phyloP scores from a whole-genome alignment of 2,329 filamentous ascomycete species.

The Penicillium concentricum region DNA sequence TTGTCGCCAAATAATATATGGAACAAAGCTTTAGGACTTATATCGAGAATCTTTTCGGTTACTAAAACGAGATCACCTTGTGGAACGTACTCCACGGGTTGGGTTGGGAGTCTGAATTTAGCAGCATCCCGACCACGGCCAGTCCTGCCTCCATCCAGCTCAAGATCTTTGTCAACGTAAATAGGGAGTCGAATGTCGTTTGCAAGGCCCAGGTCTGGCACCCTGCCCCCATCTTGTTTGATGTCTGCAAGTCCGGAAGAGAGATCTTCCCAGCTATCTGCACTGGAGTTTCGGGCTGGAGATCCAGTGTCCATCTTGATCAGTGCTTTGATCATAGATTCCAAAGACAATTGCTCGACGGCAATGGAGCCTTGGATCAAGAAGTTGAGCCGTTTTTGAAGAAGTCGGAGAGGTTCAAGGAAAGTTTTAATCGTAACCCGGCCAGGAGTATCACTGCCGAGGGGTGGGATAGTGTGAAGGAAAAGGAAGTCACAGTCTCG shows the following conservation, averaged over 20 bases:
- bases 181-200: conserved; percentile 58
- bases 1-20: conserved; percentile 97
- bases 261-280: conserved; percentile 90
- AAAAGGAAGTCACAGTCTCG: conserved; percentile 92
- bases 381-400: conserved; percentile 81
- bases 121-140: conserved; percentile 50
- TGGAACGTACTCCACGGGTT: conserved; percentile 80
- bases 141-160: conserved; percentile 43
- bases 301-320: conserved; percentile 69
- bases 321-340: conserved; percentile 69
- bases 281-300: conserved; percentile 65
- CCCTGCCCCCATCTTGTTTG: conserved; percentile 46
- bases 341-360: conserved; percentile 65
- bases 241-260: conserved; percentile 58
- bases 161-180: conserved; percentile 62
- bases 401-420: conserved; percentile 77
- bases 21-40: conserved; percentile 91
- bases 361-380: conserved; percentile 77
- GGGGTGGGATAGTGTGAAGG: conserved; percentile 69
- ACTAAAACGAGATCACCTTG: conserved; percentile 74
- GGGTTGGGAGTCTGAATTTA: conserved; percentile 78
- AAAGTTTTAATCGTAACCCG: conserved; percentile 89
- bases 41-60: conserved; percentile 79
- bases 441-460: conserved; percentile 63
- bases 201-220: conserved; percentile 35